Evolutionary conservation across 768 basidiomycete genomes (phyloP).

Genomic region (Chalciporus chontae): DNA sequence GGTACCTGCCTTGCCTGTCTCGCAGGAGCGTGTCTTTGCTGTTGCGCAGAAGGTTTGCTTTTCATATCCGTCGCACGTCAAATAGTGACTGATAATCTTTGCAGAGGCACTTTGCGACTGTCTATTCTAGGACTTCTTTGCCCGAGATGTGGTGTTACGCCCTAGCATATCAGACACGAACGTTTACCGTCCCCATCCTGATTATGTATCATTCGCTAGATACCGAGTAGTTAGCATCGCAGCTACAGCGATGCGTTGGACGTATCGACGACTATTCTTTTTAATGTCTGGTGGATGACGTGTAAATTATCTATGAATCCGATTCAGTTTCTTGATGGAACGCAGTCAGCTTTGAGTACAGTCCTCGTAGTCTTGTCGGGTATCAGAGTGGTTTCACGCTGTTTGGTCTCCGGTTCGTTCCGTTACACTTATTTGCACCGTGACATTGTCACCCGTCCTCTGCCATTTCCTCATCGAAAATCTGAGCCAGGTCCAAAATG

Average conservation of each 20-base stretch:
- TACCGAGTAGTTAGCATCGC: not conserved
- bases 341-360: too few species aligned
- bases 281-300: slow-evolving; percentile 9
- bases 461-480: slow-evolving; percentile 41
- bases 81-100: slow-evolving; percentile 25
- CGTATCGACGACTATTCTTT: not conserved
- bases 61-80: slow-evolving; percentile 18
- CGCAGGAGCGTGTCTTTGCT: slow-evolving; percentile 45
- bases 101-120: slow-evolving; percentile 71
- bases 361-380: too few species aligned
- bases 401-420: slow-evolving; percentile 47
- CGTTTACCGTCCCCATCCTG: slow-evolving; percentile 9
- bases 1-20: slow-evolving; percentile 45
- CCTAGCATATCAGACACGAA: slow-evolving; percentile 16
- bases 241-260: not conserved
- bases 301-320: slow-evolving; percentile 30
- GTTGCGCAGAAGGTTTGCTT: slow-evolving; percentile 48
- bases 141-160: slow-evolving; percentile 5
- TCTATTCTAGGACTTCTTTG: slow-evolving; percentile 40
- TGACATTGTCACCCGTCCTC: slow-evolving; percentile 38
- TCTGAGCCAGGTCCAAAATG: slow-evolving; percentile 54
- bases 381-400: not conserved
- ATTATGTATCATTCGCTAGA: slow-evolving; percentile 13
- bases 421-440: slow-evolving; percentile 39
- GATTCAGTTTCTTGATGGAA: slow-evolving; percentile 1